Conservation (phyloP, 1,284 basidiomycete genomes). For the Macrocystidia cucumis region DNA sequence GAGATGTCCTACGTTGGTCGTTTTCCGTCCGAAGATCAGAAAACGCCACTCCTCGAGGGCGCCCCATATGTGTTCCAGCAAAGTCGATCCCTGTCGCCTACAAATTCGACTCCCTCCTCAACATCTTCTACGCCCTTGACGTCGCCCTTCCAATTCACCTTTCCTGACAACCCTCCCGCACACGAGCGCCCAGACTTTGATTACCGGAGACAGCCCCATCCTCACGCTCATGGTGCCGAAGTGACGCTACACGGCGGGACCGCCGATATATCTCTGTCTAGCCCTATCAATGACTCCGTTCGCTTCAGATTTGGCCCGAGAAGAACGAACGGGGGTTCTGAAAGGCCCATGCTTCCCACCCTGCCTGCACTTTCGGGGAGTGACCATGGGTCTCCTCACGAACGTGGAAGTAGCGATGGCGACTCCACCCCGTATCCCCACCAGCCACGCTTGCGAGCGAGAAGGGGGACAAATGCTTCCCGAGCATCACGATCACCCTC, state of each 20-base stretch:
- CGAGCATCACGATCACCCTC: conserved; percentile 64
- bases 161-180: conserved; percentile 41
- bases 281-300: conserved; percentile 41
- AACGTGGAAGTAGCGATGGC: conserved; percentile 49
- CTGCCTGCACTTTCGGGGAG: conserved; percentile 41
- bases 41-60: conserved; percentile 47
- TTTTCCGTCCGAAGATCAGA: conserved; percentile 54
- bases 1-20: conserved; percentile 48
- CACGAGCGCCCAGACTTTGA: conserved; percentile 58
- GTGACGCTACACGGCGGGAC: conserved; percentile 65
- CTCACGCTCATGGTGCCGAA: conserved; percentile 41
- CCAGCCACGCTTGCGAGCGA: conserved; percentile 29
- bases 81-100: conserved; percentile 68
- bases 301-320: conserved; percentile 49
- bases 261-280: conserved; percentile 56
- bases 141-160: conserved; percentile 57
- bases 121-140: conserved; percentile 57
- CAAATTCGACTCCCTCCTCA: conserved; percentile 56
- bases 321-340: conserved; percentile 39
- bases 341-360: conserved; percentile 41
- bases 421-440: conserved; percentile 37
- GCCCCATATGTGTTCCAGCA: conserved; percentile 58
- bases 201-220: conserved; percentile 55
- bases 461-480: conserved; percentile 32
- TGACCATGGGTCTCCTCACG: conserved; percentile 44